phyloP scores from a whole-genome alignment of 2,329 filamentous ascomycete genomes.

The Hypoxylon sp. region DNA sequence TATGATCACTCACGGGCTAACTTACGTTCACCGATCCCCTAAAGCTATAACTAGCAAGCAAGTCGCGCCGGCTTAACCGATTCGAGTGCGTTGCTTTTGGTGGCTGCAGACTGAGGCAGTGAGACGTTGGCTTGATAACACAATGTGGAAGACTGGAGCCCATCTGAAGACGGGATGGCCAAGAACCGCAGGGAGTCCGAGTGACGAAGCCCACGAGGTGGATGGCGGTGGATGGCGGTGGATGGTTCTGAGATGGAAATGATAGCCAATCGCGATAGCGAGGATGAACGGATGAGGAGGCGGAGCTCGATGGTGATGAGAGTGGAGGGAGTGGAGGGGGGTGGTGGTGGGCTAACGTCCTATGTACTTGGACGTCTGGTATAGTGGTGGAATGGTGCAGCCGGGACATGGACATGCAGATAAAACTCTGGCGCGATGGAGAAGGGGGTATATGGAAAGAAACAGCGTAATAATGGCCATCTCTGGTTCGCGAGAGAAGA shows the following conservation, averaged over 20 bases:
- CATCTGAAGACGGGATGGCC: conserved; percentile 33
- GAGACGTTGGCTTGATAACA: conserved; percentile 35
- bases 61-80: conserved; percentile 29
- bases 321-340: conserved; percentile 27
- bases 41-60: too few species aligned
- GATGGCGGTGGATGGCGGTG: too few species aligned
- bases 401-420: conserved; percentile 35
- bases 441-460: background rate
- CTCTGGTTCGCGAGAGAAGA: conserved; percentile 18
- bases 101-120: conserved; percentile 38
- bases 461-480: background rate
- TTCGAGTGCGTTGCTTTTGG: conserved; percentile 24
- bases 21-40: conserved; percentile 16
- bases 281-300: conserved; percentile 27
- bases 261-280: conserved; percentile 33
- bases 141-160: conserved; percentile 19
- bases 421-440: conserved; percentile 40
- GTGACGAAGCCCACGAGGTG: conserved; percentile 28
- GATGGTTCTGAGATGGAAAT: conserved; percentile 30
- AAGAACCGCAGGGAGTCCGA: conserved; percentile 21
- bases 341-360: conserved; percentile 28
- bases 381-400: conserved; percentile 35
- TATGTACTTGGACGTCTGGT: conserved; percentile 37
- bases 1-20: conserved; percentile 30
- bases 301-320: conserved; percentile 34